These are phyloP conservation scores for Talaromyces pinophilus DNA, from an alignment of 2,329 filamentous ascomycete species.

Conservation along the genomic window DNA sequence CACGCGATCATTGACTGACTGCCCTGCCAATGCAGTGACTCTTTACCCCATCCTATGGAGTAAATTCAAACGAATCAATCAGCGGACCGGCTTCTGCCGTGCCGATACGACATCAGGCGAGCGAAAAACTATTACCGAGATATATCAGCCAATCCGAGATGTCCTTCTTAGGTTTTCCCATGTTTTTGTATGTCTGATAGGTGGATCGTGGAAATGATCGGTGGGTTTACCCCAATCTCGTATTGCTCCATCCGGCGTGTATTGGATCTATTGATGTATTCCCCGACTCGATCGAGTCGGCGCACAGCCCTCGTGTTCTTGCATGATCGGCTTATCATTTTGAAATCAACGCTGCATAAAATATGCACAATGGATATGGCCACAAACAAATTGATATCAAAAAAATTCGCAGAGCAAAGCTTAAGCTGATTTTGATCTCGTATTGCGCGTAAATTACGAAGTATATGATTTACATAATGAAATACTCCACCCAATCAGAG, in stretches of 20 bases:
- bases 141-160: background rate
- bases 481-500: background rate
- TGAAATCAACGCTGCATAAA: background rate
- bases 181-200: background rate
- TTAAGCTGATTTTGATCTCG: background rate
- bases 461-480: background rate
- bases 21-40: background rate
- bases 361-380: too few relatives aligned
- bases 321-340: background rate
- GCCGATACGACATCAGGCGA: background rate
- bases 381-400: background rate
- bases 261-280: background rate
- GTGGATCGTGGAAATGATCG: conserved; percentile 3
- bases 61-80: background rate
- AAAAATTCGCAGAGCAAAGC: background rate
- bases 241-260: background rate
- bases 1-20: conserved; percentile 1
- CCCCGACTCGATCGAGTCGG: background rate
- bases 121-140: background rate
- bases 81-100: conserved; percentile 3
- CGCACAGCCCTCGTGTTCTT: background rate
- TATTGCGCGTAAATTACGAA: background rate
- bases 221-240: conserved; percentile 4
- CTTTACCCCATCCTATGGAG: background rate
- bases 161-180: background rate